Evolutionary conservation across 1,284 basidiomycete genomes (phyloP).

Genomic region (Moesziomyces parantarcticus): DNA sequence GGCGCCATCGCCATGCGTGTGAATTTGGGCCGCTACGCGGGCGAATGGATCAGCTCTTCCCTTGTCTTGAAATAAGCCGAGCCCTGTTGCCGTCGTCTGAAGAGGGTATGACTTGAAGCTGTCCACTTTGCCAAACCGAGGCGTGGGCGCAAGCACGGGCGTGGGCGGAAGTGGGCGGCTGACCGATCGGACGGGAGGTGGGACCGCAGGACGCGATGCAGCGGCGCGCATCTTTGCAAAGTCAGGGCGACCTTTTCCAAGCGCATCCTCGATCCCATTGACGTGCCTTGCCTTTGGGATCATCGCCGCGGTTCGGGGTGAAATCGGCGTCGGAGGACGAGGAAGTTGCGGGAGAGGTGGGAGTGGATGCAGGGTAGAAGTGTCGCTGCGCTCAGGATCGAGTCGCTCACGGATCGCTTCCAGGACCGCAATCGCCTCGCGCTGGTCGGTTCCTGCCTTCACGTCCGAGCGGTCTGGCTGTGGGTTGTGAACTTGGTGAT

Average conservation of each 20-base stretch:
- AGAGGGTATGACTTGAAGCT: no score
- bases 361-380: not conserved
- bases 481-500: no score
- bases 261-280: not conserved
- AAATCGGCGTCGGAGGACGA: slow-evolving; percentile 7
- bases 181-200: not conserved
- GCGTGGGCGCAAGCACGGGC: slow-evolving; percentile 7
- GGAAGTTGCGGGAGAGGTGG: slow-evolving; percentile 1
- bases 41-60: not conserved
- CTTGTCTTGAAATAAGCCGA: not conserved
- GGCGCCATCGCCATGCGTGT: slow-evolving; percentile 12
- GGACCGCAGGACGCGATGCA: slow-evolving; percentile 4
- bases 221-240: slow-evolving; percentile 2
- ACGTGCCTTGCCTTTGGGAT: slow-evolving; percentile 10
- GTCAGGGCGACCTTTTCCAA: not conserved
- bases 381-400: not conserved
- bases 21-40: no score
- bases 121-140: no score
- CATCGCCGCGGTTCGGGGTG: slow-evolving; percentile 2
- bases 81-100: not conserved
- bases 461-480: not conserved
- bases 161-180: slow-evolving; percentile 32
- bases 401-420: slow-evolving; percentile 20
- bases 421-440: not conserved
- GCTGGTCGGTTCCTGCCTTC: not conserved